Base-by-base conservation (phyloP, 371 early-diverging fungal genomes). In the Mortierella sp. region DNA sequence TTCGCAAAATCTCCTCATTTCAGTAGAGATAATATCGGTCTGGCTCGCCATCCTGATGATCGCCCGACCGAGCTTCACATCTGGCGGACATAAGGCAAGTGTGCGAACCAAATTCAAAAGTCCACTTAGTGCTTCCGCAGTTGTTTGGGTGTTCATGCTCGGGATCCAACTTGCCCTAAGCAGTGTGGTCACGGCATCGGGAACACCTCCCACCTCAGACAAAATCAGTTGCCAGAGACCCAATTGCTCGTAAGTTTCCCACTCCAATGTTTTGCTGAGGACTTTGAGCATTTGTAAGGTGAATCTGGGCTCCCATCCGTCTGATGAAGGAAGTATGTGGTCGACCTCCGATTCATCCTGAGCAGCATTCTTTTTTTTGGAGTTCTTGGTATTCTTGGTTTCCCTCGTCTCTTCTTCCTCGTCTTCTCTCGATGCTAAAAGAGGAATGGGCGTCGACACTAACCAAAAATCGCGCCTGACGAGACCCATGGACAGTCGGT, bases 181-280 rank as follows among this genome's bases (percentile, higher is more conserved):
- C 53, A 81, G 42, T 1, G 55, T 32, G 6, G 66, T 49, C 7
- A 68, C 65, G 0, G 75, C 67, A 26, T 68, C 65, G 7, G 63
- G n/a, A 1, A 64, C 55, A 19, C 81, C 81, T 23, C 81, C 81
- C 15, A 75, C 17, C 45, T 81, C 81, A 1, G 81, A 81, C 2
- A 57, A 26, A 15, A 71, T 31, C 61, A 81, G 34, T 37, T 81
- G 81, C 81, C 81, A 81, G 40, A 81, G 51, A 19, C 68, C 81
- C 34, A 81, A 19, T 35, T 81, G 81, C 1, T 81, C 75, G 32
- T 57, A 81, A 1, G 72, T 68, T 7, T 64, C 81, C 81, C 81
- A 81, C 0, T 65, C 66, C 40, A 81, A 53, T 0, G 81, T 81
- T 22, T 57, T 58, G 6, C 66, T 66, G 13, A 79, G 28, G 13